A percentile compares a stretch with the other conserved stretches of the same genome.
Evolutionary conservation across 2,329 filamentous ascomycete genomes (phyloP).

Genomic region (Trichoderma sp.): DNA sequence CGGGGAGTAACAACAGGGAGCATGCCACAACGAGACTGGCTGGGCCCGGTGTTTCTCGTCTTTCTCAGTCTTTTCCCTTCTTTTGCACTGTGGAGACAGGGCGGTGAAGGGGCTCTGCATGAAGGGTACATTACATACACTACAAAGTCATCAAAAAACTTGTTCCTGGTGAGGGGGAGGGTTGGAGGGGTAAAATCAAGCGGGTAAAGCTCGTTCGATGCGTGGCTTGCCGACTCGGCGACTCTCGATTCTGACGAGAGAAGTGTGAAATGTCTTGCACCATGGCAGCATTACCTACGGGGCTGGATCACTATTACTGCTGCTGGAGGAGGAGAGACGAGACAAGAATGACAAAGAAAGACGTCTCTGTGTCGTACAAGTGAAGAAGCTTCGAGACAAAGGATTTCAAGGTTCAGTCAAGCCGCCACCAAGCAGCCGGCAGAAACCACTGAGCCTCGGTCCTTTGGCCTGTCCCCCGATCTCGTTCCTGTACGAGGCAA

Average conservation of each 20-base stretch:
- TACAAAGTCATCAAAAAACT: background rate
- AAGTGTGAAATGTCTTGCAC: background rate
- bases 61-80: background rate
- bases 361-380: background rate
- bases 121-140: background rate
- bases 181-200: background rate
- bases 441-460: background rate
- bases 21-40: background rate
- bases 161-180: constrained; percentile 4
- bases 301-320: background rate
- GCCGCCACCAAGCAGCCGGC: background rate
- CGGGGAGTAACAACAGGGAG: background rate
- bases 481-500: background rate
- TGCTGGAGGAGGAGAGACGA: background rate
- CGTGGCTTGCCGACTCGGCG: background rate
- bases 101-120: background rate
- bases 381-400: background rate
- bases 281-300: background rate
- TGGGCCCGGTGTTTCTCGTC: background rate
- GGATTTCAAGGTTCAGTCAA: background rate
- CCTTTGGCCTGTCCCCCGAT: background rate
- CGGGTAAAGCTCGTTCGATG: constrained; percentile 7
- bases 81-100: background rate
- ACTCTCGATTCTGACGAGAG: background rate
- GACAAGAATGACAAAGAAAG: background rate